Percentiles rank a stretch among this genome's conserved stretches.
These are phyloP conservation scores for Rhynchospora pubera DNA, from an alignment of 176 grass and related monocot genomes.

Conservation along the genomic window DNA sequence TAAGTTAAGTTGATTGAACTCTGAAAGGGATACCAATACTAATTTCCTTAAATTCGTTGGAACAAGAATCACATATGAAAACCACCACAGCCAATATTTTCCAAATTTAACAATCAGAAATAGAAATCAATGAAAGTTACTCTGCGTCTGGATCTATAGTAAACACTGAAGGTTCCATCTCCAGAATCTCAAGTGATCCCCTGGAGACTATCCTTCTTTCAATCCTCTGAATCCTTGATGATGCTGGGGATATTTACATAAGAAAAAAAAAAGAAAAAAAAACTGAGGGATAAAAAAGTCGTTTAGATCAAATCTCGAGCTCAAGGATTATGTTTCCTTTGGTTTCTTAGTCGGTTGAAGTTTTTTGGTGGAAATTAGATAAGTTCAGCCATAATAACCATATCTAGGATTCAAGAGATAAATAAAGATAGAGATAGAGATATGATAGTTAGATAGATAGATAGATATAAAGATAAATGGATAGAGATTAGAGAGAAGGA, in stretches of 20 bases:
- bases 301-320: neutral
- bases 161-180: neutral
- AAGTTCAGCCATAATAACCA: neutral
- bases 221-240: neutral
- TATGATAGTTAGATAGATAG: neutral
- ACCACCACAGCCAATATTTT: neutral
- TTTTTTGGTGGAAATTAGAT: neutral
- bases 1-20: neutral
- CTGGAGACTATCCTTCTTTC: neutral
- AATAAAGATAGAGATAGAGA: neutral
- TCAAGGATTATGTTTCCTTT: neutral
- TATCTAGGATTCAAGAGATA: neutral
- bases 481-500: neutral
- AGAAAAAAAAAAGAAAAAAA: neutral
- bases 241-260: neutral
- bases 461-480: neutral
- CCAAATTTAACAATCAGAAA: neutral
- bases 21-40: neutral
- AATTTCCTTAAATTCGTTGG: neutral
- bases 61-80: neutral
- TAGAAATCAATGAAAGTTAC: conserved; percentile 2
- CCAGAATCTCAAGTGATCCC: neutral
- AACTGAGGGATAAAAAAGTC: neutral
- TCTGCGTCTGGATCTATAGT: neutral
- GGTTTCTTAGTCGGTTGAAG: too few species aligned